Conservation (phyloP, 768 basidiomycete genomes). For the Sporobolomyces pararoseus region DNA sequence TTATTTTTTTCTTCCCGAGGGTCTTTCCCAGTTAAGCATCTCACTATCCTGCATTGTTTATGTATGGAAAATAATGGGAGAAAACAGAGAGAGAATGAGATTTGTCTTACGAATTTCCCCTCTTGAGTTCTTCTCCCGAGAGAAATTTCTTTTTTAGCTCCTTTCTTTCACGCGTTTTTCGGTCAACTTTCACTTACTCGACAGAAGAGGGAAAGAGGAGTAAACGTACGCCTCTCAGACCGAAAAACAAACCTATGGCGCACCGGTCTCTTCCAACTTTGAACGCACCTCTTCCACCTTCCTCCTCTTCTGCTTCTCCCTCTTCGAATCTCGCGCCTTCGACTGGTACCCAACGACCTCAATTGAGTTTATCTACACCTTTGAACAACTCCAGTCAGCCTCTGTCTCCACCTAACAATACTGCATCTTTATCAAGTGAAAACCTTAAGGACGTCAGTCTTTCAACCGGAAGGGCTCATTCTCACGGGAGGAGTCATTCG, state of each 20-base stretch:
- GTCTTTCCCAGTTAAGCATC: not conserved
- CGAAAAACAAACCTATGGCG: too few species aligned
- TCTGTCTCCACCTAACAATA: not conserved
- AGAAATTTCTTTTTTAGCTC: too few species aligned
- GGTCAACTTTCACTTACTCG: not conserved
- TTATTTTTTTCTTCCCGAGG: not conserved
- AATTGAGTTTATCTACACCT: not conserved
- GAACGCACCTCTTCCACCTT: too few species aligned
- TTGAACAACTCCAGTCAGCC: not conserved
- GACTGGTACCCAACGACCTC: not conserved
- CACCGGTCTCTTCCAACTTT: too few species aligned
- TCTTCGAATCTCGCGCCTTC: not conserved
- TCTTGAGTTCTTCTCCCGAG: too few species aligned
- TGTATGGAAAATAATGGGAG: too few species aligned
- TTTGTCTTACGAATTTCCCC: too few species aligned
- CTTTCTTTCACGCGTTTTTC: too few species aligned
- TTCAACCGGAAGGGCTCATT: not conserved
- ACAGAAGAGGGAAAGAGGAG: not conserved
- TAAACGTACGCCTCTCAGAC: too few species aligned
- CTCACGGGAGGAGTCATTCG: constrained; percentile 8
- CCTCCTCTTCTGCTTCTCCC: not conserved
- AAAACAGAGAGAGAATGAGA: too few species aligned
- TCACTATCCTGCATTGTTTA: too few species aligned
- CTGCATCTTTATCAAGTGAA: not conserved
- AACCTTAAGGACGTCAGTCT: constrained; percentile 2